Evolutionary conservation across 176 grass and related monocot species (phyloP).

Genomic region (Rhynchospora tenuis): DNA sequence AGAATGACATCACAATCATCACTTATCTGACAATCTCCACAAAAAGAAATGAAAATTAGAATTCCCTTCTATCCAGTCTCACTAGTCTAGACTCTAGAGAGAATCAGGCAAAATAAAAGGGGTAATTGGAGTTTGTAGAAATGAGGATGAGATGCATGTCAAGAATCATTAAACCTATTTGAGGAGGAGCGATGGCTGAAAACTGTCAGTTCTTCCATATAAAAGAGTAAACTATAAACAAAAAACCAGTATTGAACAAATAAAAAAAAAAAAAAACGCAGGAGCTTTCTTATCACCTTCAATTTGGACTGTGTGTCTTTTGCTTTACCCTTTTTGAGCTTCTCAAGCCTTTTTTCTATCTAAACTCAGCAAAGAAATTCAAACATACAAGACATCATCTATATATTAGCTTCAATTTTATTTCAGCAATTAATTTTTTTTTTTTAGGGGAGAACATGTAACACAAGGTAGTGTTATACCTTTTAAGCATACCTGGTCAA

Average conservation of each 20-base stretch:
- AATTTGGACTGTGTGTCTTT: conserved; percentile 82
- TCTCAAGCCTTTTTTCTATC: conserved; percentile 98
- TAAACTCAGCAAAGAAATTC: conserved; percentile 33
- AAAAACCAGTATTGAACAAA: not conserved
- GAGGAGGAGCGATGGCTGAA: not conserved
- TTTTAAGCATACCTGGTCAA: conserved; percentile 75
- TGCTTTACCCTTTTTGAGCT: conserved; percentile 92
- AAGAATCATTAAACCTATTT: not conserved
- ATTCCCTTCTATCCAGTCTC: not conserved
- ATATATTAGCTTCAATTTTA: not conserved
- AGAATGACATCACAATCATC: not conserved
- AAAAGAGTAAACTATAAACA: not conserved
- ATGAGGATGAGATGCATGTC: not conserved
- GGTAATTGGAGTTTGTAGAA: not conserved
- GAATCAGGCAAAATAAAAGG: not conserved
- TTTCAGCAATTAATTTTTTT: not conserved
- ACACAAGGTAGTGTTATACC: conserved; percentile 11
- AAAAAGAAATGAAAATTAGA: not conserved
- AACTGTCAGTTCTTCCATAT: not conserved
- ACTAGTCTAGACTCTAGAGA: not conserved
- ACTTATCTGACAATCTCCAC: not conserved
- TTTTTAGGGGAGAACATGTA: conserved; percentile 5
- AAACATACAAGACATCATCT: not conserved
- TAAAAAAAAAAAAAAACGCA: not conserved
- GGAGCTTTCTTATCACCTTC: conserved; percentile 40